Conservation (phyloP, 164 flowering plant genomes). For the Brasenia schreberi region DNA sequence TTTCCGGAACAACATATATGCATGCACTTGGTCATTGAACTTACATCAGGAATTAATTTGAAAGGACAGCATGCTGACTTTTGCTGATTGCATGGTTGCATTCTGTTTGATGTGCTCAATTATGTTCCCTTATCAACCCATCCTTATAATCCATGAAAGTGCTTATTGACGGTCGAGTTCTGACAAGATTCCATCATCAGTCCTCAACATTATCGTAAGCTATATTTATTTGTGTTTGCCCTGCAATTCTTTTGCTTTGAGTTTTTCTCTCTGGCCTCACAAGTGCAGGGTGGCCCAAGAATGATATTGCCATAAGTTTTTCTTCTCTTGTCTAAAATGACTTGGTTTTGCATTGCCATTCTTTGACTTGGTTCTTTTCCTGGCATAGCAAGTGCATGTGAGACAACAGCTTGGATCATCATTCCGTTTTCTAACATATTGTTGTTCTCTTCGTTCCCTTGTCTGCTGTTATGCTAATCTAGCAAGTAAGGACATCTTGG, state of each 20-base stretch:
- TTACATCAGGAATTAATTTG: background rate
- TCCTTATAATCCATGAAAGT: background rate
- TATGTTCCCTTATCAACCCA: background rate
- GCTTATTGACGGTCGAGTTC: conserved; percentile 11
- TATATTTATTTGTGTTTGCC: background rate
- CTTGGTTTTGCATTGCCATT: background rate
- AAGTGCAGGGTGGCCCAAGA: background rate
- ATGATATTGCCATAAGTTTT: too few relatives aligned
- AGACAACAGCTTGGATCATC: too few relatives aligned
- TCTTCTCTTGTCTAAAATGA: too few relatives aligned
- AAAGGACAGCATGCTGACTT: background rate
- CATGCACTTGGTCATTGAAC: background rate
- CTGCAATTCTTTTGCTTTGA: background rate
- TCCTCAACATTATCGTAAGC: conserved; percentile 10
- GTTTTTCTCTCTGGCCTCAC: background rate
- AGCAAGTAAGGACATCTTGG: background rate
- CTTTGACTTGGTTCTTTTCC: background rate
- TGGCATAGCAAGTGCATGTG: background rate
- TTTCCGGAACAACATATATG: background rate
- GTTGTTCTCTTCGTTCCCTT: background rate
- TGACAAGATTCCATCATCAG: background rate
- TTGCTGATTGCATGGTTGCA: too few relatives aligned
- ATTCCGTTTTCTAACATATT: too few relatives aligned
- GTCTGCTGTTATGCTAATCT: background rate
- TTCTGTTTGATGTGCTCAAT: background rate